Percentiles rank a stretch among this genome's conserved stretches.
These are phyloP conservation scores for Sphagnurus paluster DNA, from an alignment of 1,284 basidiomycete species.

Conservation along the genomic window DNA sequence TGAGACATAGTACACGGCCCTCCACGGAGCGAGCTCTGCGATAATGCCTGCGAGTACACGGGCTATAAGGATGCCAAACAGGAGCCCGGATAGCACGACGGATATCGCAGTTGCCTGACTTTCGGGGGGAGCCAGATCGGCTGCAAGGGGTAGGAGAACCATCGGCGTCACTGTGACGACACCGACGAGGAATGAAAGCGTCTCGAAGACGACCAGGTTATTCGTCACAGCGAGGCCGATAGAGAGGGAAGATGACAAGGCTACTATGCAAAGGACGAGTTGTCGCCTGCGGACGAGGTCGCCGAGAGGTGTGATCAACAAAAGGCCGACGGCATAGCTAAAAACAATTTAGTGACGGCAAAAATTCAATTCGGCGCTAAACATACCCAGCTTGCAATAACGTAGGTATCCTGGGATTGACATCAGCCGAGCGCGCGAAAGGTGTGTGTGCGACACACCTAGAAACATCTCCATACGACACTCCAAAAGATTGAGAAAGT, in stretches of 20 bases:
- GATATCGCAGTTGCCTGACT: constrained; percentile 63
- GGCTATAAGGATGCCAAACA: constrained; percentile 70
- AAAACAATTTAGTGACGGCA: background rate
- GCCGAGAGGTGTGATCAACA: constrained; percentile 61
- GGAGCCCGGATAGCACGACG: constrained; percentile 65
- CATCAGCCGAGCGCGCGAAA: background rate
- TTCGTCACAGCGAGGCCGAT: constrained; percentile 53
- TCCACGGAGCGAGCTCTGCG: constrained; percentile 59
- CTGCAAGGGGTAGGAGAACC: constrained; percentile 61
- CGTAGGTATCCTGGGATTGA: constrained; percentile 38
- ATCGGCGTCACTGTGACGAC: constrained; percentile 51
- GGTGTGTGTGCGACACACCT: constrained; percentile 28
- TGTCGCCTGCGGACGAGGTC: constrained; percentile 60
- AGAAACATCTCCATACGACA: constrained; percentile 55
- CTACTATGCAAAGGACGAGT: constrained; percentile 46
- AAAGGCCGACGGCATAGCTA: constrained; percentile 55
- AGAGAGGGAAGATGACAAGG: constrained; percentile 45
- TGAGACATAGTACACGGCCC: constrained; percentile 65
- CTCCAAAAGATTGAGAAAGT: constrained; percentile 50
- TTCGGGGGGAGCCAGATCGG: constrained; percentile 62
- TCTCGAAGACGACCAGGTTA: constrained; percentile 48
- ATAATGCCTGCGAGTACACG: constrained; percentile 69
- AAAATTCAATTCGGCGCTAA: background rate
- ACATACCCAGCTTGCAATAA: constrained; percentile 45
- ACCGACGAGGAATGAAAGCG: constrained; percentile 54